phyloP scores from a whole-genome alignment of 768 basidiomycete species.

The Pisolithus orientalis region DNA sequence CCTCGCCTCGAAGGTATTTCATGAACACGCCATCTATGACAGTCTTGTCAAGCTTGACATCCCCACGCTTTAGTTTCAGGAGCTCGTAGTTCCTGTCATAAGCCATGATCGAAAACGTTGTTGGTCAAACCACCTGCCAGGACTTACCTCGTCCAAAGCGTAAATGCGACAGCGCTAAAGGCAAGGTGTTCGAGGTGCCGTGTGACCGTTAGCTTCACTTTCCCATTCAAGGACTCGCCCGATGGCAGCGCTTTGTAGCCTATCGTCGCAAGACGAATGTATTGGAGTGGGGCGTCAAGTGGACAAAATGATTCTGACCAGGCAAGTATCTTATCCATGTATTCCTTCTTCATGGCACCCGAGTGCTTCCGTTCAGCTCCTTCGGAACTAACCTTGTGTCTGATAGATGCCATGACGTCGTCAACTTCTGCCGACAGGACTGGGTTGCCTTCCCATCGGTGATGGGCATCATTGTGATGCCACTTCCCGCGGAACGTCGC shows the following conservation, averaged over 20 bases:
- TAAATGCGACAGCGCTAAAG: not conserved
- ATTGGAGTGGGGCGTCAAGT: not conserved
- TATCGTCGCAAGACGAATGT: not conserved
- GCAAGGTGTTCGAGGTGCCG: not conserved
- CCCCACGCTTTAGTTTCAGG: conserved; percentile 14
- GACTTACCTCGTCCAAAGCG: not conserved
- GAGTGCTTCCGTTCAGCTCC: conserved; percentile 23
- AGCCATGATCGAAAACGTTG: no score
- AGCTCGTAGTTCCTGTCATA: conserved; percentile 27
- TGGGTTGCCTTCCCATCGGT: conserved; percentile 23
- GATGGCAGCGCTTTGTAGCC: not conserved
- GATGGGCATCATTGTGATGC: conserved; percentile 14
- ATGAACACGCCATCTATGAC: not conserved
- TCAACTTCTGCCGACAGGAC: conserved; percentile 18
- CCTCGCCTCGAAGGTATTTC: conserved; percentile 1
- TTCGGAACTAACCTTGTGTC: conserved; percentile 13
- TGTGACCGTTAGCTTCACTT: not conserved
- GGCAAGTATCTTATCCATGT: not conserved
- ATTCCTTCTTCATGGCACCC: conserved; percentile 13
- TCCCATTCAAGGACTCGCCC: not conserved
- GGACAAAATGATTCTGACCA: not conserved
- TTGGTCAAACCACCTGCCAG: no score
- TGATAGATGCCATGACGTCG: conserved; percentile 19
- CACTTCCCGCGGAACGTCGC: conserved; percentile 24
- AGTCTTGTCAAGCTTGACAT: conserved; percentile 11